phyloP scores from a whole-genome alignment of 345 rosid species.

The Carallia brachiata region DNA sequence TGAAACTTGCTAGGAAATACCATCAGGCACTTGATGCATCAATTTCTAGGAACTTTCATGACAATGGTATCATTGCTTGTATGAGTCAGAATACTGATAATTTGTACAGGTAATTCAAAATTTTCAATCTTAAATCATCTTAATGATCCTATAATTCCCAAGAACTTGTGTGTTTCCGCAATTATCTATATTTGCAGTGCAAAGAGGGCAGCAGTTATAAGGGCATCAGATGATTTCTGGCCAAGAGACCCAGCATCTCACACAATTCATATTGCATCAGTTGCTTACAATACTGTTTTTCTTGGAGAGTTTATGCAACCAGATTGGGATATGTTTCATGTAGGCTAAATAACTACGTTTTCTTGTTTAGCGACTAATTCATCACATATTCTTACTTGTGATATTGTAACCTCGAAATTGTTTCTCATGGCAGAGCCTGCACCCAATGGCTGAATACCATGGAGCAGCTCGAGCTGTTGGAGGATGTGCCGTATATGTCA shows the following conservation, averaged over 20 bases:
- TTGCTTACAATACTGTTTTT: slow-evolving; percentile 63
- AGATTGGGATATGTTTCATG: slow-evolving; percentile 82
- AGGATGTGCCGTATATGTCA: slow-evolving; percentile 63
- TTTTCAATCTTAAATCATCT: neutral
- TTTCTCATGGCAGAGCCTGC: slow-evolving; percentile 47
- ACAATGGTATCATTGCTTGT: slow-evolving; percentile 59
- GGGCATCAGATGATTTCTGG: slow-evolving; percentile 76
- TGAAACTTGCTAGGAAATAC: slow-evolving; percentile 59
- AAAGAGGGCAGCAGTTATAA: slow-evolving; percentile 48
- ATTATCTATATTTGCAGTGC: slow-evolving; percentile 36
- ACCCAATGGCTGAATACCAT: slow-evolving; percentile 72
- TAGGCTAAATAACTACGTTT: slow-evolving; percentile 21
- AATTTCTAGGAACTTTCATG: slow-evolving; percentile 48
- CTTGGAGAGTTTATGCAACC: slow-evolving; percentile 77
- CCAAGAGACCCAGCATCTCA: slow-evolving; percentile 69
- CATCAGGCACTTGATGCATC: slow-evolving; percentile 71
- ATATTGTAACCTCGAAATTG: neutral
- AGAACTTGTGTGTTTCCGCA: neutral
- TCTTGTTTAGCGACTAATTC: neutral
- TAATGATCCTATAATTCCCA: neutral
- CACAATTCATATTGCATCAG: slow-evolving; percentile 70
- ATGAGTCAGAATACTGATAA: slow-evolving; percentile 78
- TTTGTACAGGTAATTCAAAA: slow-evolving; percentile 48
- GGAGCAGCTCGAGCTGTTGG: slow-evolving; percentile 69
- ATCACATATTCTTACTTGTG: neutral